phyloP scores from a whole-genome alignment of 495 filamentous ascomycete genomes.

The Penicillium cinerascens region DNA sequence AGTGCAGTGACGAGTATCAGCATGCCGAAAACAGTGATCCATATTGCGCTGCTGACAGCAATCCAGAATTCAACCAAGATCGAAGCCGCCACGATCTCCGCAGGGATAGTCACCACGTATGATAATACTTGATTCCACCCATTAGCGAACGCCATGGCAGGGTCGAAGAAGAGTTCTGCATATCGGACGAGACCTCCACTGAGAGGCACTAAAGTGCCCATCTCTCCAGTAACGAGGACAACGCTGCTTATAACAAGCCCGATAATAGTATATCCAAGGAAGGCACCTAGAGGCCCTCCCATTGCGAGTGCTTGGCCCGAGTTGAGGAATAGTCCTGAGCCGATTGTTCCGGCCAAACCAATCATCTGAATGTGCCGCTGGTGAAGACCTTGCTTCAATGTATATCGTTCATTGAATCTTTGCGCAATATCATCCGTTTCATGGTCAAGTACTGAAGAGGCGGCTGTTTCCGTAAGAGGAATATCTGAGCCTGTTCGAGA shows the following conservation, averaged over 20 bases:
- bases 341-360: slow-evolving; percentile 27
- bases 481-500: neutral
- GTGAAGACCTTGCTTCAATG: neutral
- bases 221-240: slow-evolving; percentile 22
- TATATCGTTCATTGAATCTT: neutral
- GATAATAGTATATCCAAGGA: slow-evolving; percentile 27
- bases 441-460: neutral
- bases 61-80: slow-evolving; percentile 47
- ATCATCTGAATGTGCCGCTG: neutral
- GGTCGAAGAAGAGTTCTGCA: slow-evolving; percentile 26
- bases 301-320: slow-evolving; percentile 56
- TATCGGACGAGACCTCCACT: slow-evolving; percentile 28
- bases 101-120: slow-evolving; percentile 34
- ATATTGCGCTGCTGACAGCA: slow-evolving; percentile 28
- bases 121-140: slow-evolving; percentile 27
- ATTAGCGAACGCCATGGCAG: slow-evolving; percentile 27
- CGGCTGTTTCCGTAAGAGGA: neutral
- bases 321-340: slow-evolving; percentile 27
- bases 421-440: slow-evolving; percentile 1
- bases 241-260: slow-evolving; percentile 20
- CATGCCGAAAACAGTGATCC: slow-evolving; percentile 41
- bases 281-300: slow-evolving; percentile 55
- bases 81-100: slow-evolving; percentile 37
- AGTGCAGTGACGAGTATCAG: slow-evolving; percentile 41
- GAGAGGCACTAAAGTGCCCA: slow-evolving; percentile 24